These are phyloP conservation scores for Phialocephala sp. DNA, from an alignment of 2,329 filamentous ascomycete species.

Conservation along the genomic window DNA sequence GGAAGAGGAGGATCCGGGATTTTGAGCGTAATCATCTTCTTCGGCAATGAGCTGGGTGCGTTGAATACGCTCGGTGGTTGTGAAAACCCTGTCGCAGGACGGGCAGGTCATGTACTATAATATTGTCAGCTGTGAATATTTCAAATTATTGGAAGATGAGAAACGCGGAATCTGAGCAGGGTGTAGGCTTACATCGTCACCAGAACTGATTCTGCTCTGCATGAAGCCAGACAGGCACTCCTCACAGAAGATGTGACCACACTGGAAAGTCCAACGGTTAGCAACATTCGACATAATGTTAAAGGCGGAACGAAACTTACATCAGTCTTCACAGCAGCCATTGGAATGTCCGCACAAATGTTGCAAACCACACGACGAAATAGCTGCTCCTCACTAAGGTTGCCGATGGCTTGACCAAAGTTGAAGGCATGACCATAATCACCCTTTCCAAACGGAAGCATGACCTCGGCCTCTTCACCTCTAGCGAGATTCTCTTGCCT, in stretches of 20 bases:
- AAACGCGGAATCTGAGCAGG: not conserved
- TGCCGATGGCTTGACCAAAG: conserved; percentile 43
- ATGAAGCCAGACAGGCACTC: conserved; percentile 50
- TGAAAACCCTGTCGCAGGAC: conserved; percentile 31
- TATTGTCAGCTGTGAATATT: not conserved
- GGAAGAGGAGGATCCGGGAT: not conserved
- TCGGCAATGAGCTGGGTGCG: conserved; percentile 7
- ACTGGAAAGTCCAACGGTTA: conserved; percentile 41
- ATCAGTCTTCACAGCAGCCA: conserved; percentile 49
- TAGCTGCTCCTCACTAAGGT: conserved; percentile 39
- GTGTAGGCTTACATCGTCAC: conserved; percentile 28
- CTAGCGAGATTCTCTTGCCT: not conserved
- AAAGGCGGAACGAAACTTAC: conserved; percentile 25
- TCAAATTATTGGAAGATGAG: not conserved
- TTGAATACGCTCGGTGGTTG: not conserved
- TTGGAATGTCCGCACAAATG: conserved; percentile 49
- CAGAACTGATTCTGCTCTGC: conserved; percentile 37
- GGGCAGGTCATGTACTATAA: conserved; percentile 33
- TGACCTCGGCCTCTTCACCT: conserved; percentile 21
- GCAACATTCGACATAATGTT: not conserved
- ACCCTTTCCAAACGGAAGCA: conserved; percentile 35
- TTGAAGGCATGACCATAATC: conserved; percentile 42
- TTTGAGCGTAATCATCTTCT: conserved; percentile 26
- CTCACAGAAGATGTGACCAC: conserved; percentile 61
- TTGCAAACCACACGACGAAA: conserved; percentile 47